Conservation (phyloP, 768 basidiomycete species). For the Astraeus odoratus region DNA sequence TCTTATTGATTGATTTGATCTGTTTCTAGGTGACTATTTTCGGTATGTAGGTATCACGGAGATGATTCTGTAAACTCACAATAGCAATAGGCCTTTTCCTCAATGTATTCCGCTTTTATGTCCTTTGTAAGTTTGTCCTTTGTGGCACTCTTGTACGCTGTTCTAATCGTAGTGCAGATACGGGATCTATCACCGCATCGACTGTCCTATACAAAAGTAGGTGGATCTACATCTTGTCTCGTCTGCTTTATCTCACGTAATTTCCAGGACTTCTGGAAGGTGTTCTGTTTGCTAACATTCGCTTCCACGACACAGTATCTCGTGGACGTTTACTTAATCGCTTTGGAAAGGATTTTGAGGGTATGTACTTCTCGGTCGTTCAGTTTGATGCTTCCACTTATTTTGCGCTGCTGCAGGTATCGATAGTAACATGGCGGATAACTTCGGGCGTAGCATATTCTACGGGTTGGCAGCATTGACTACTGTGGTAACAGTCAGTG, state of each 20-base stretch:
- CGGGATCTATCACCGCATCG: constrained; percentile 79
- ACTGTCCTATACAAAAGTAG: constrained; percentile 66
- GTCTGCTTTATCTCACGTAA: constrained; percentile 11
- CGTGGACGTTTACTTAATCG: constrained; percentile 78
- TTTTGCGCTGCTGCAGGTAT: constrained; percentile 43
- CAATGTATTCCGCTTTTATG: constrained; percentile 56
- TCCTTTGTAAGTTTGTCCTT: constrained; percentile 53
- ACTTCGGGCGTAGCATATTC: constrained; percentile 74
- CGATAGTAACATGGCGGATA: constrained; percentile 77
- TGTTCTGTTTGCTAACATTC: constrained; percentile 80
- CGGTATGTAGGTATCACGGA: constrained; percentile 20
- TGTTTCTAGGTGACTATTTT: constrained; percentile 28
- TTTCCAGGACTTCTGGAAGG: constrained; percentile 54
- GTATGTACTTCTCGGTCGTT: constrained; percentile 12
- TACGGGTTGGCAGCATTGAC: constrained; percentile 65
- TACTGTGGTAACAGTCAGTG: constrained; percentile 66
- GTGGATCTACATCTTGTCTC: neutral
- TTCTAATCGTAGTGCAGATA: constrained; percentile 34
- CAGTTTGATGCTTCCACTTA: neutral
- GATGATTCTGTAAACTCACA: constrained; percentile 5
- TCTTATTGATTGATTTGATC: constrained; percentile 19
- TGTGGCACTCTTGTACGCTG: neutral
- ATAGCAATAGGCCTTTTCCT: constrained; percentile 42
- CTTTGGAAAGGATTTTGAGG: constrained; percentile 89
- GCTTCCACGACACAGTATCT: constrained; percentile 90